Conservation (phyloP, 306 rosid genomes). For the Gillenia trifoliata region DNA sequence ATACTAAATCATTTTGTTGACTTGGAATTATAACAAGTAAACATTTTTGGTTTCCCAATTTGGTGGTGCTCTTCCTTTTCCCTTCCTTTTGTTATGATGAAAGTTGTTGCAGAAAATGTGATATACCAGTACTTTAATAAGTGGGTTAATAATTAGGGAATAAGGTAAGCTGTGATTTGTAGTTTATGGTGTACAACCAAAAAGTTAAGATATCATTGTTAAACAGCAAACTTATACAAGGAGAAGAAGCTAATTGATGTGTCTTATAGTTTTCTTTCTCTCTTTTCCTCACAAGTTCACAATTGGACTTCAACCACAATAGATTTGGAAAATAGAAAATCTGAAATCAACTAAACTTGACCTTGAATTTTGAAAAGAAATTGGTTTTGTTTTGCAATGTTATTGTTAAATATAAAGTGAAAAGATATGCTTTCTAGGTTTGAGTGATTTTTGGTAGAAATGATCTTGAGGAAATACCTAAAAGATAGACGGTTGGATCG, state of each 20-base stretch:
- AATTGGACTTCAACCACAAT: not conserved
- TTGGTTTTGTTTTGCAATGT: too few species aligned
- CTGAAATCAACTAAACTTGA: not conserved
- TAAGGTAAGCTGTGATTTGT: not conserved
- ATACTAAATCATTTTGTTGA: too few species aligned
- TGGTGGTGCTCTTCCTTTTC: not conserved
- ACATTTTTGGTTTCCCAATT: not conserved
- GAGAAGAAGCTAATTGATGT: not conserved
- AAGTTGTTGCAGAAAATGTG: not conserved
- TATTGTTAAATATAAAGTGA: too few species aligned
- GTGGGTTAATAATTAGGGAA: not conserved
- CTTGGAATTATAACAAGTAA: too few species aligned
- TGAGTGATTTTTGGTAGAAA: too few species aligned
- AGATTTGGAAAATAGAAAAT: not conserved
- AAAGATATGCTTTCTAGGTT: too few species aligned
- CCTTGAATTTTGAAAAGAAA: too few species aligned
- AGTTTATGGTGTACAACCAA: not conserved
- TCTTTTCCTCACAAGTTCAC: not conserved
- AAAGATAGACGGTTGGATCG: too few species aligned
- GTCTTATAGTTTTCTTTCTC: not conserved
- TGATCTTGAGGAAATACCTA: too few species aligned
- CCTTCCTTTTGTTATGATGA: not conserved
- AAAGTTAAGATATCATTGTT: not conserved
- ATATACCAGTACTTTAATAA: not conserved
- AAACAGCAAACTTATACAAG: not conserved